These are phyloP conservation scores for Myxozyma vanderwaltii DNA, from an alignment of 805 yeast species.

Conservation along the genomic window DNA sequence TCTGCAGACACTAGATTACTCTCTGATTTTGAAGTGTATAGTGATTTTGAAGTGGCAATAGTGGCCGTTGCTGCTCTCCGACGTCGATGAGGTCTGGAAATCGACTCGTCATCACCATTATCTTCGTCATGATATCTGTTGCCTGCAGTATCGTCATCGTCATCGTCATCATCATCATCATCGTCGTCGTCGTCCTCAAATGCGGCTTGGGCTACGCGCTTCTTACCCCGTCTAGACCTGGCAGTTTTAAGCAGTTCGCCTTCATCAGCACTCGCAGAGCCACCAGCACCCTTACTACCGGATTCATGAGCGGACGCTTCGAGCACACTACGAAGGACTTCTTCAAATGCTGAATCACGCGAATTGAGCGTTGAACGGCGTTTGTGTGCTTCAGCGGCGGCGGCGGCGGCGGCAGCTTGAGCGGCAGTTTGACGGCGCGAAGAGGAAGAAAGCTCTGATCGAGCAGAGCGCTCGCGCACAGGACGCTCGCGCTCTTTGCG, in stretches of 20 bases:
- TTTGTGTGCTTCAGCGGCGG: constrained; percentile 27
- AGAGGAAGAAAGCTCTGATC: background rate
- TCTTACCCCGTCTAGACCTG: constrained; percentile 22
- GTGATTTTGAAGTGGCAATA: background rate
- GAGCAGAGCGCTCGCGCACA: background rate
- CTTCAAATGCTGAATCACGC: constrained; percentile 44
- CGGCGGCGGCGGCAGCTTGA: constrained; percentile 8
- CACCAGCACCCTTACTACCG: background rate
- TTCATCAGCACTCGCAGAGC: background rate
- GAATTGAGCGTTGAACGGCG: constrained; percentile 41
- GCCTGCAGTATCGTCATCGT: background rate
- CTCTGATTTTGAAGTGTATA: background rate
- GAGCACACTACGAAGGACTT: constrained; percentile 46
- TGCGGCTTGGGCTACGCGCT: constrained; percentile 26
- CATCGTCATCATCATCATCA: background rate
- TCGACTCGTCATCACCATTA: too few species aligned
- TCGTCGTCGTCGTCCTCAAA: constrained; percentile 28
- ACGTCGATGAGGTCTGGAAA: background rate
- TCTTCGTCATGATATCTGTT: background rate
- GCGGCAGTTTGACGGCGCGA: constrained; percentile 5
- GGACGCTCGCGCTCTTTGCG: background rate
- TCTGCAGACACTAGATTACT: background rate
- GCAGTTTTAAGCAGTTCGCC: constrained; percentile 4
- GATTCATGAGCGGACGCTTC: constrained; percentile 46
- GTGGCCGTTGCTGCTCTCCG: constrained; percentile 1